Conservation (phyloP, 1,139 yeast species). For the Waltiozyma solani region DNA sequence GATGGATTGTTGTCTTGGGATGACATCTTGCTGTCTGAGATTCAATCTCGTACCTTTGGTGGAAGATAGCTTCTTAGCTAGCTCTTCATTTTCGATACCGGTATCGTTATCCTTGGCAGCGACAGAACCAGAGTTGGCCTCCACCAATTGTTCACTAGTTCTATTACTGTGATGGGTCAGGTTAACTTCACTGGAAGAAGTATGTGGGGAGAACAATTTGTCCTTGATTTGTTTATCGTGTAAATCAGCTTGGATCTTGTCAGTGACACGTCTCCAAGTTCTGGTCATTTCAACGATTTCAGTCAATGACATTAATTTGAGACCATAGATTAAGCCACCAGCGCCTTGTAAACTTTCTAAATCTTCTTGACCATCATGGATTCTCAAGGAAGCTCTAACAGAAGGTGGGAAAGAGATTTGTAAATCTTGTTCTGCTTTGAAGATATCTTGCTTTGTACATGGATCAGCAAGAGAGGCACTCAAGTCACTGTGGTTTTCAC, state of each 20-base stretch:
- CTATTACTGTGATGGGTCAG: constrained; percentile 7
- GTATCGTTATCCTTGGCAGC: constrained; percentile 9
- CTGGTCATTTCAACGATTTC: constrained; percentile 55
- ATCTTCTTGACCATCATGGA: constrained; percentile 64
- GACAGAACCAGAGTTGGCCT: constrained; percentile 18
- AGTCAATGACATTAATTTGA: constrained; percentile 54
- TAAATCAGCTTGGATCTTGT: constrained; percentile 27
- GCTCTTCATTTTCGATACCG: constrained; percentile 16
- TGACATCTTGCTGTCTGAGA: constrained; percentile 18
- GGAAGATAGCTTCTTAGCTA: constrained; percentile 20
- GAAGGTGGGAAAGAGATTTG: constrained; percentile 47
- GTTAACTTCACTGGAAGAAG: constrained; percentile 14
- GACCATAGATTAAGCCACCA: constrained; percentile 54
- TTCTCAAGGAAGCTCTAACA: constrained; percentile 45
- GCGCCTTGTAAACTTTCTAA: constrained; percentile 38
- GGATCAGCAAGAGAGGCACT: constrained; percentile 49
- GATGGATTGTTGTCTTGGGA: constrained; percentile 58
- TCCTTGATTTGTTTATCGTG: constrained; percentile 10
- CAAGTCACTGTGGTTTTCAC: constrained; percentile 44
- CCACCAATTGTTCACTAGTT: constrained; percentile 13
- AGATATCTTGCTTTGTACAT: constrained; percentile 52
- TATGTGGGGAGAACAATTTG: constrained; percentile 16
- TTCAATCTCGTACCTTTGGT: constrained; percentile 12
- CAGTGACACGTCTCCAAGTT: constrained; percentile 58
- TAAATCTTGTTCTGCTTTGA: constrained; percentile 57